Base-by-base conservation (phyloP, 352 stramenopile species). In the Phytophthora megakarya region DNA sequence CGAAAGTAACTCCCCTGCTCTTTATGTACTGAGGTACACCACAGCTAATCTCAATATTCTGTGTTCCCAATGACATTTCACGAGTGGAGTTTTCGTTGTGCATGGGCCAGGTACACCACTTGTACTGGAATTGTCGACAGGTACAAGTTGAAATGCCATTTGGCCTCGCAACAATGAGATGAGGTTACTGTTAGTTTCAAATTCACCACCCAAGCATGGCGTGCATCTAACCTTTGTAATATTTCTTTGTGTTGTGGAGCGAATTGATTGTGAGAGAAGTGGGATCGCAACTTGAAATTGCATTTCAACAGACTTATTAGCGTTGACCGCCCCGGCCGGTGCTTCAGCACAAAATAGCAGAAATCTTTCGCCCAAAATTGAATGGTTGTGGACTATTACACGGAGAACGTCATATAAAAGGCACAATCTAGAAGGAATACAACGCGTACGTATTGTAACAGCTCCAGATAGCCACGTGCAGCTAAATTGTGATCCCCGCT, bases 231-330 rank as follows among this genome's bases (percentile, higher is more conserved):
- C 15, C 13, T 30, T 3, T 47, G 19, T n/a, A 61, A 46, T 10
- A 45, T 16, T 45, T 47, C 42, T 53, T 45, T n/a, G 26, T 65
- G 37, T 38, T 65, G 56, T 35, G 56, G n/a, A n/a, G n/a, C n/a
- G n/a, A n/a, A n/a, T n/a, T n/a, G n/a, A n/a, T 35, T 50, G 12
- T 5, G 46, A 48, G n/a, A 65, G 38, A 13, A 52, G 44, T 22
- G 37, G 46, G 26, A 65, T 65, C 15, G 46, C 56, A 45, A 51
- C 56, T 49, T 57, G 26, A 26, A 57, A 16, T 44, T 57, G 21
- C 45, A 65, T 46, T 48, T 65, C 38, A 42, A 65, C 38, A 1
- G 46, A 46, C 8, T 18, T 21, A 16, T 56, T 10, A 9, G 45
- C 30, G n/a, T 5, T 45, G 11, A 10, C 11, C 5, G 46, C 37